Conservation (phyloP, 495 filamentous ascomycete genomes). For the Lepraria neglecta region DNA sequence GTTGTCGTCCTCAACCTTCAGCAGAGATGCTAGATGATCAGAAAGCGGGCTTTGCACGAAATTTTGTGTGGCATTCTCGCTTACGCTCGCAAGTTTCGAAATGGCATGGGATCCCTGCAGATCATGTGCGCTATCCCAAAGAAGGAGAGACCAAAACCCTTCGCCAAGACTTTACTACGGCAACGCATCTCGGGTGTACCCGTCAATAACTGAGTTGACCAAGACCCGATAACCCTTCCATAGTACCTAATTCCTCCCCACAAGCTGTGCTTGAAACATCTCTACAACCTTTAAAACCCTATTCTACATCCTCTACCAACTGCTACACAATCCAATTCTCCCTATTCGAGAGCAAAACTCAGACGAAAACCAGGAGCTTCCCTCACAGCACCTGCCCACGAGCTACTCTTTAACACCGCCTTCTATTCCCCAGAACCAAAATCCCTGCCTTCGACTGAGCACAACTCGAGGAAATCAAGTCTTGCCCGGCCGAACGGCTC, state of each 20-base stretch:
- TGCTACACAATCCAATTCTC: slow-evolving; percentile 3
- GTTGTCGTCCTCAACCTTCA: slow-evolving; percentile 54
- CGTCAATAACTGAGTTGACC: no score
- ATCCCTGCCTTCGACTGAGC: slow-evolving; percentile 28
- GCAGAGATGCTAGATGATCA: slow-evolving; percentile 34
- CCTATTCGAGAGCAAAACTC: background rate
- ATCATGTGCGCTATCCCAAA: background rate
- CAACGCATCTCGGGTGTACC: no score
- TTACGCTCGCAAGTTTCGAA: background rate
- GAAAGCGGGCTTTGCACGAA: slow-evolving; percentile 5
- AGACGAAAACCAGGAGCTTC: slow-evolving; percentile 11
- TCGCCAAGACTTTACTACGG: slow-evolving; percentile 9
- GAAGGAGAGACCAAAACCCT: background rate
- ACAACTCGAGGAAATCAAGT: slow-evolving; percentile 29
- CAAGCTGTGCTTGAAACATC: slow-evolving; percentile 24
- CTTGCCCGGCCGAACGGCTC: slow-evolving; percentile 64
- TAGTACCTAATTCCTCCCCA: background rate
- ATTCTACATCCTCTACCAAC: background rate
- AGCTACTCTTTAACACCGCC: background rate
- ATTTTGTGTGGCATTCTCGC: slow-evolving; percentile 18
- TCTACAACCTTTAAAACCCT: slow-evolving; percentile 21
- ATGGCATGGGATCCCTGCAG: background rate
- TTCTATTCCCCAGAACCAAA: background rate
- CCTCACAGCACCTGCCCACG: slow-evolving; percentile 14
- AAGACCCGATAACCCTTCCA: background rate